Conservation (phyloP, 2,329 filamentous ascomycete genomes). For the Diaporthe sp. region DNA sequence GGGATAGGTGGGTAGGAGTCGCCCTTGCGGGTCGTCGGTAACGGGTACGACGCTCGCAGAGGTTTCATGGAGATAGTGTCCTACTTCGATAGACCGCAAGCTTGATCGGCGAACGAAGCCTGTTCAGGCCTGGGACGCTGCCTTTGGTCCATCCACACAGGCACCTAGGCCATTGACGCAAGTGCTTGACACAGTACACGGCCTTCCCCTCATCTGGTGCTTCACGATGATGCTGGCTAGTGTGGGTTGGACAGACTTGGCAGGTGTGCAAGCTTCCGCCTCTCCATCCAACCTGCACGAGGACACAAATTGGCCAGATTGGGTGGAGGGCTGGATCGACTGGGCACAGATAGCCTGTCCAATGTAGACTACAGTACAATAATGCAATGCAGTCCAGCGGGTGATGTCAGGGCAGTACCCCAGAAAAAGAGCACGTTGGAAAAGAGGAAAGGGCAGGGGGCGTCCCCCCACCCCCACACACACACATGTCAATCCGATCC, state of each 20-base stretch:
- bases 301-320: not conserved
- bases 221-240: constrained; percentile 30
- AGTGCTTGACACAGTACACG: constrained; percentile 15
- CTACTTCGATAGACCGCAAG: not conserved
- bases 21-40: constrained; percentile 2
- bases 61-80: constrained; percentile 20
- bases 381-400: not conserved
- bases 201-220: not conserved
- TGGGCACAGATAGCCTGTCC: not conserved
- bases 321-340: not conserved
- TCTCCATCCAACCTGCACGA: not conserved
- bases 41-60: not conserved
- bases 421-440: not conserved
- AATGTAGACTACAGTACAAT: not conserved
- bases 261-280: constrained; percentile 4
- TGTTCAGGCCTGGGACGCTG: not conserved
- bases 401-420: constrained; percentile 27
- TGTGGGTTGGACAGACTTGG: not conserved
- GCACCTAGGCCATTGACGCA: not conserved
- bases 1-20: not conserved
- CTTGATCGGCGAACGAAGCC: constrained; percentile 5
- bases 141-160: not conserved
- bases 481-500: constrained; percentile 14
- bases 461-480: not conserved
- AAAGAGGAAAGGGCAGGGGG: not conserved